These are phyloP conservation scores for Aspergillus sclerotialis DNA, from an alignment of 2,329 filamentous ascomycete genomes.

Conservation along the genomic window DNA sequence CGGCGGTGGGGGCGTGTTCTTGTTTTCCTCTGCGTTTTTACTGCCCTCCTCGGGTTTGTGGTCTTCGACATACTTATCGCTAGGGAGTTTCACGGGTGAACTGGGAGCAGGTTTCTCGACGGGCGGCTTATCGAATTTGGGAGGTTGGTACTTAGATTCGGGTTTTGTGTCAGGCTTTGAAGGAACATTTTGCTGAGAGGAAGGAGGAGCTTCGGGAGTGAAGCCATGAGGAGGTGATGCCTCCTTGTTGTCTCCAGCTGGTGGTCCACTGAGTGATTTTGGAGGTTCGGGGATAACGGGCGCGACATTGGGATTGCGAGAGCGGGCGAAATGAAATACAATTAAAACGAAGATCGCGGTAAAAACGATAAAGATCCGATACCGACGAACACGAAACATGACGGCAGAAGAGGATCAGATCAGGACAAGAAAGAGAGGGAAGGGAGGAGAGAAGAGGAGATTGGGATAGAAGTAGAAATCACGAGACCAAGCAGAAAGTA, in stretches of 20 bases:
- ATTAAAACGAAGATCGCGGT: slow-evolving; percentile 36
- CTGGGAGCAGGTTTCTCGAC: neutral
- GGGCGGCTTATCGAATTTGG: neutral
- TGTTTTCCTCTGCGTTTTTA: slow-evolving; percentile 1
- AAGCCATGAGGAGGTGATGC: slow-evolving; percentile 1
- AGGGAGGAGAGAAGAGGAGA: slow-evolving; percentile 3
- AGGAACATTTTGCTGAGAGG: neutral
- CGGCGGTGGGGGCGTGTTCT: neutral
- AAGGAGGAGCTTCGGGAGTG: neutral
- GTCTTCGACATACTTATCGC: too few relatives aligned
- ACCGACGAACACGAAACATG: slow-evolving; percentile 45
- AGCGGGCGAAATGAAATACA: slow-evolving; percentile 46
- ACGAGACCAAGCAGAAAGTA: neutral
- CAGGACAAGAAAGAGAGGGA: slow-evolving; percentile 4
- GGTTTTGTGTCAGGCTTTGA: neutral
- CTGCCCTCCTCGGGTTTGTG: too few relatives aligned
- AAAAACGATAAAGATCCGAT: slow-evolving; percentile 40
- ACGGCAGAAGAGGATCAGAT: slow-evolving; percentile 6
- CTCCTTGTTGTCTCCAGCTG: slow-evolving; percentile 8
- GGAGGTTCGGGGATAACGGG: slow-evolving; percentile 5
- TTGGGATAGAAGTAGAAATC: slow-evolving; percentile 1
- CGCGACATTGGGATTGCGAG: slow-evolving; percentile 30
- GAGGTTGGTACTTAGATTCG: neutral
- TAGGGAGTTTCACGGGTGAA: neutral
- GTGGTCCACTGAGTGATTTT: too few relatives aligned